phyloP scores from a whole-genome alignment of 345 rosid genomes.

The Heritiera fomes region DNA sequence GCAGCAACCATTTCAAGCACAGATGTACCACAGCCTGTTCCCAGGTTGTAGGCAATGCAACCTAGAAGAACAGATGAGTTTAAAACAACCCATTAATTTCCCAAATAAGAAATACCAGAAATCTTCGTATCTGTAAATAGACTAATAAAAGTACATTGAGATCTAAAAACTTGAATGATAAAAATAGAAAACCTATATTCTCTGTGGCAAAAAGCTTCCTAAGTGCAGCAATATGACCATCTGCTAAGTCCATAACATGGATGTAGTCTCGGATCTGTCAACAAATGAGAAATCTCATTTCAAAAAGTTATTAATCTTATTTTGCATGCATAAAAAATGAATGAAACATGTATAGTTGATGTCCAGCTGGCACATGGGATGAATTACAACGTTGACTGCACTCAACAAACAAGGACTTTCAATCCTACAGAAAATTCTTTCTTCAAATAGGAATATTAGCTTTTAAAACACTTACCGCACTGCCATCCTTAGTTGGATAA shows the following conservation, averaged over 20 bases:
- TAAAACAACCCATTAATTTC: neutral
- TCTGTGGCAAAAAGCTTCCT: slow-evolving; percentile 62
- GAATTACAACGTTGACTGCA: neutral
- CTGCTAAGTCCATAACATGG: slow-evolving; percentile 96
- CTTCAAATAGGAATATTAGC: neutral
- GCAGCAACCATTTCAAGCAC: slow-evolving; percentile 97
- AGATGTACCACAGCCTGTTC: slow-evolving; percentile 83
- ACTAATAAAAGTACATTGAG: neutral
- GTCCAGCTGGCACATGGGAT: neutral
- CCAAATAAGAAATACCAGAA: neutral
- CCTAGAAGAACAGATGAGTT: slow-evolving; percentile 40
- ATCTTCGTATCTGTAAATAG: neutral
- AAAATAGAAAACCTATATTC: slow-evolving; percentile 52
- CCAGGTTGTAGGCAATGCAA: slow-evolving; percentile 84
- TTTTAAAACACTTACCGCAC: slow-evolving; percentile 58
- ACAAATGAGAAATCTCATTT: slow-evolving; percentile 13
- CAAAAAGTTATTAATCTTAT: neutral
- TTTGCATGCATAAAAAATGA: neutral
- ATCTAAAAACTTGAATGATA: slow-evolving; percentile 10
- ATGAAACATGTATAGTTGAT: neutral
- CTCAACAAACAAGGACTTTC: neutral
- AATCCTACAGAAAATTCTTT: neutral
- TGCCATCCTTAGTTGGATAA: slow-evolving; percentile 90
- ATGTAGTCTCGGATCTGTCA: slow-evolving; percentile 82
- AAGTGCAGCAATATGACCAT: slow-evolving; percentile 90